Evolutionary conservation across 768 basidiomycete species (phyloP), one percentile per base, ranked within the genome.

Genomic region (Holtermanniella nyarrowii): DNA sequence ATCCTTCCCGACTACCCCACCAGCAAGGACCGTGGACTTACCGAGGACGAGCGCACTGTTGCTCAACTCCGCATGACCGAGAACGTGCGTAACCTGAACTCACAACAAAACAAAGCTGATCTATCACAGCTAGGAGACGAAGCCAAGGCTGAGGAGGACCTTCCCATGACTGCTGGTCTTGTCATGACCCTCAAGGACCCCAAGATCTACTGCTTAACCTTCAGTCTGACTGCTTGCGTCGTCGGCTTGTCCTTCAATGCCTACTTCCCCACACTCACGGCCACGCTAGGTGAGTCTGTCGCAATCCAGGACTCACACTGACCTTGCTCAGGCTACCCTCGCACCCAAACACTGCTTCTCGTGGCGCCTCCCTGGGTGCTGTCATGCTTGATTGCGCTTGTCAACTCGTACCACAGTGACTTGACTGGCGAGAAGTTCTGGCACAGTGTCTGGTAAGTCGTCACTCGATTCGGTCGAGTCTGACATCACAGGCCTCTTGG

Each of bases 161-260:
- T 69, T 20, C 60, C 60, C 7, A 49, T 59, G 18, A 69, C 55
- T 48, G 64, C 71, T 21, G 84, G 84, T 7, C 63, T 87, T 2
- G 56, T 69, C 7, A 63, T 82, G 56, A 84, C 86, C 11, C 40
- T 86, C 50, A 75, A 74, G 18, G 88, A 90, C 62, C 81, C 82
- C 83, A 85, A 82, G 68, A 85, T 90, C 37, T 89, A 86, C 83
- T 64, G 67, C 58, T 75, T 91, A 42, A 76, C 83, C 18, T 49
- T 86, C 24, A 76, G 82, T 2, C 67, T 85, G 50, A 79, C 79
- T 13, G 77, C 76, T 58, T 72, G 77, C 44, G 77, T 80, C 27
- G 70, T 83, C 31, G 79, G 83, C 7, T 61, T 86, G 23, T 66
- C 61, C 3, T 88, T 88, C 76, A 83, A 85, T 65, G 82, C 81